Evolutionary conservation across 2,329 filamentous ascomycete species (phyloP).

Genomic region (Colletotrichum sp.): DNA sequence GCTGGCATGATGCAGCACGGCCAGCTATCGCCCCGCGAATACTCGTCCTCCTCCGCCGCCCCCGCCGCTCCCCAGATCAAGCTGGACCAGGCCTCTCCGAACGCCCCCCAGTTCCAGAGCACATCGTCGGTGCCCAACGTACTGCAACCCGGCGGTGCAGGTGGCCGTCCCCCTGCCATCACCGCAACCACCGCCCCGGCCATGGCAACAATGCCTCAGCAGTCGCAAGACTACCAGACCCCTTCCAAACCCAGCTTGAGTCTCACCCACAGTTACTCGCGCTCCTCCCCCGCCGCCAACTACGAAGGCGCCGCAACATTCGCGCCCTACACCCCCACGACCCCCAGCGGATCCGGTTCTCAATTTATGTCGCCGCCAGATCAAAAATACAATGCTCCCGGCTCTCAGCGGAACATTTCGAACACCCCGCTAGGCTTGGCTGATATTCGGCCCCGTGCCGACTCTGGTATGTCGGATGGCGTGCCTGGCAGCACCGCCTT

Average conservation of each 20-base stretch:
- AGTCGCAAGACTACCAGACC: slow-evolving; percentile 59
- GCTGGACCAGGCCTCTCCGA: slow-evolving; percentile 47
- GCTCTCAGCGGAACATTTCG: slow-evolving; percentile 67
- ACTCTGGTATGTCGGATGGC: slow-evolving; percentile 79
- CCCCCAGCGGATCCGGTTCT: slow-evolving; percentile 55
- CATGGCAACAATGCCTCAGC: slow-evolving; percentile 46
- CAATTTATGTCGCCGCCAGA: slow-evolving; percentile 23
- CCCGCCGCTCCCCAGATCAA: slow-evolving; percentile 53
- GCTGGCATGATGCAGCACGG: slow-evolving; percentile 47
- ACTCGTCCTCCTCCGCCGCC: slow-evolving; percentile 33
- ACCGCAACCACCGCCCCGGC: slow-evolving; percentile 50
- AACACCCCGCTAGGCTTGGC: slow-evolving; percentile 91
- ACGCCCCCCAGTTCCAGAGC: slow-evolving; percentile 43
- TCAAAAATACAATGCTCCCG: slow-evolving; percentile 61
- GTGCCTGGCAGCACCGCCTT: slow-evolving; percentile 66
- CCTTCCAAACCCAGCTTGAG: slow-evolving; percentile 70
- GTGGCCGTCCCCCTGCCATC: slow-evolving; percentile 38
- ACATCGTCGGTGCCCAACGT: slow-evolving; percentile 59
- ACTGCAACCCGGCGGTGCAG: slow-evolving; percentile 55
- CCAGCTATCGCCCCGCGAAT: slow-evolving; percentile 54
- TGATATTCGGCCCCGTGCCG: slow-evolving; percentile 87
- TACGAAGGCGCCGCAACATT: slow-evolving; percentile 59
- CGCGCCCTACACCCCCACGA: slow-evolving; percentile 64
- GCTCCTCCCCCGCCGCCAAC: slow-evolving; percentile 76
- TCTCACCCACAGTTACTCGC: slow-evolving; percentile 77